Percentiles rank a stretch among this genome's conserved stretches.
Conservation (phyloP, 805 yeast genomes). For the Schizosaccharomyces octosporus region DNA sequence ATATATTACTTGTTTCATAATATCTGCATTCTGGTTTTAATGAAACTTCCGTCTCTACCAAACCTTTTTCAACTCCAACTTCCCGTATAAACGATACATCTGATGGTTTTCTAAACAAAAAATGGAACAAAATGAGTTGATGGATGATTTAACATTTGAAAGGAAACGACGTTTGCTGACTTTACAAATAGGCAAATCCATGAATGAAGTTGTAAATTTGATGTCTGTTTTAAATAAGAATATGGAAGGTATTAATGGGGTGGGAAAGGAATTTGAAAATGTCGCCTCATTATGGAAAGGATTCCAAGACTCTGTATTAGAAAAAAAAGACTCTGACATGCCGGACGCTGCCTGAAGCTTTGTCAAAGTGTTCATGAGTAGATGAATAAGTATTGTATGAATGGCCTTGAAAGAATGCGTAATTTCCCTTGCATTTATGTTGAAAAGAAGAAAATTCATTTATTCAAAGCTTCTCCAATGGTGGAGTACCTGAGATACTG, state of each 20-base stretch:
- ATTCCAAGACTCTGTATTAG: conserved; percentile 24
- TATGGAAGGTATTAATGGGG: neutral
- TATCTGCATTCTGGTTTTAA: too few relatives aligned
- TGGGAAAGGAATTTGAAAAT: conserved; percentile 52
- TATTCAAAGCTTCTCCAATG: too few relatives aligned
- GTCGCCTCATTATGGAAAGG: conserved; percentile 47
- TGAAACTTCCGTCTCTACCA: neutral
- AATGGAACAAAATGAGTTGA: neutral
- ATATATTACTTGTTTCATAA: too few relatives aligned
- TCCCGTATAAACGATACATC: neutral
- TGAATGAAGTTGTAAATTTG: neutral
- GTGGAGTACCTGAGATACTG: too few relatives aligned
- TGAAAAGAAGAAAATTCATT: too few relatives aligned
- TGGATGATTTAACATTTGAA: neutral
- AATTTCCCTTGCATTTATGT: too few relatives aligned
- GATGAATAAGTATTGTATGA: too few relatives aligned
- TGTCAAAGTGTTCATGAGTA: too few relatives aligned
- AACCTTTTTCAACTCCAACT: neutral
- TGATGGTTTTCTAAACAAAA: neutral
- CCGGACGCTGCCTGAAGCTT: neutral
- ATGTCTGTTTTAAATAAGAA: neutral
- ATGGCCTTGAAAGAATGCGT: too few relatives aligned
- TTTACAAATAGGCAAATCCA: neutral
- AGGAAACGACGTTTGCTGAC: neutral
- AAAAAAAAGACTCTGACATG: neutral